Conservation (phyloP, 2,329 filamentous ascomycete species). For the Fusarium pseudonygamai region DNA sequence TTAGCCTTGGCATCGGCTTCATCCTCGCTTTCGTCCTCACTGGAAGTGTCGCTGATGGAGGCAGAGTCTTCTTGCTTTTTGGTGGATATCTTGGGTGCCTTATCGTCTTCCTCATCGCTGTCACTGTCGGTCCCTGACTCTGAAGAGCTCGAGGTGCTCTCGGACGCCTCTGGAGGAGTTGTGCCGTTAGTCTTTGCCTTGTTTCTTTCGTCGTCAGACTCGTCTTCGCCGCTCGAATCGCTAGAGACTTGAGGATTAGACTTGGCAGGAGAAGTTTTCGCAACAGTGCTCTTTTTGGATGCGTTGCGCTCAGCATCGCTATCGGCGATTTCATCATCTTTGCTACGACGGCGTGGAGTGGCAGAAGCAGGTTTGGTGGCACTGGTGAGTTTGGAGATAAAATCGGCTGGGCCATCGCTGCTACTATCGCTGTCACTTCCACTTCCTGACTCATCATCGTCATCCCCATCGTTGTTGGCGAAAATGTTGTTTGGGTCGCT, state of each 20-base stretch:
- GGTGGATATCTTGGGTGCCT: slow-evolving; percentile 23
- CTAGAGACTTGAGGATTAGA: slow-evolving; percentile 31
- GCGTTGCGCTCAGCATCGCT: slow-evolving; percentile 53
- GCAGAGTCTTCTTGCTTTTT: slow-evolving; percentile 31
- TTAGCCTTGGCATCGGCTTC: slow-evolving; percentile 35
- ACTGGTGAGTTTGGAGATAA: slow-evolving; percentile 47
- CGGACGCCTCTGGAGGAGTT: slow-evolving; percentile 18
- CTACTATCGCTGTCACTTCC: slow-evolving; percentile 40
- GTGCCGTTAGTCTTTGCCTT: slow-evolving; percentile 37
- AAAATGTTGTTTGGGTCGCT: slow-evolving; percentile 44
- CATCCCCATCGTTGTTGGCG: slow-evolving; percentile 44
- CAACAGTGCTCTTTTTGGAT: slow-evolving; percentile 34
- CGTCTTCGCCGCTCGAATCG: slow-evolving; percentile 45
- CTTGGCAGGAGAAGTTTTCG: slow-evolving; percentile 28
- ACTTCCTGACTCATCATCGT: slow-evolving; percentile 46
- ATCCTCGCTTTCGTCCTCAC: slow-evolving; percentile 43
- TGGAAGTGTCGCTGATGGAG: slow-evolving; percentile 40
- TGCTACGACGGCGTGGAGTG: slow-evolving; percentile 41
- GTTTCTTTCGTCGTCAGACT: slow-evolving; percentile 39
- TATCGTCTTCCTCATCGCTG: slow-evolving; percentile 40
- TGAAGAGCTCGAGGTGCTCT: slow-evolving; percentile 41
- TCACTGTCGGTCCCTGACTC: slow-evolving; percentile 45
- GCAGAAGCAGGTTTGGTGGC: slow-evolving; percentile 26
- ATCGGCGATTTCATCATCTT: slow-evolving; percentile 54
- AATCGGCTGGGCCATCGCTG: slow-evolving; percentile 36